phyloP scores from a whole-genome alignment of 2,329 filamentous ascomycete species.

The Alternaria conjuncta region DNA sequence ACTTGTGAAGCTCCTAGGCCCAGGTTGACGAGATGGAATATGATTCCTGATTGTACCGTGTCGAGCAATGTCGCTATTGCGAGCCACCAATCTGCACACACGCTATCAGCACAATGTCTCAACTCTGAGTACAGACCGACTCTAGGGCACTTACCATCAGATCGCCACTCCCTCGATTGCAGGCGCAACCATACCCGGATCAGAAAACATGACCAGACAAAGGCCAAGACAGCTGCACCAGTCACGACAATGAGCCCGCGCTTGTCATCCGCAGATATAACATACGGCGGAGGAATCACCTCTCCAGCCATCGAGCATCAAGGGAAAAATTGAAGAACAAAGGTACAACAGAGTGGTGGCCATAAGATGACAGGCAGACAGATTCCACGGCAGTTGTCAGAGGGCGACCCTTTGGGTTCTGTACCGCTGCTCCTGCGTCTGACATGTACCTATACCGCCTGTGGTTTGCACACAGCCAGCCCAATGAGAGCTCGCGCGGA shows the following conservation, averaged over 20 bases:
- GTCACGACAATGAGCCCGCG: slow-evolving; percentile 44
- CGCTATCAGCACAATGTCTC: not conserved
- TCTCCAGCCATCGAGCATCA: slow-evolving; percentile 25
- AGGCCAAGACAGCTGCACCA: slow-evolving; percentile 33
- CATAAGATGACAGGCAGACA: not conserved
- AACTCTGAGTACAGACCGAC: slow-evolving; percentile 27
- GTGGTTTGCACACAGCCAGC: not conserved
- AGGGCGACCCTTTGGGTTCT: not conserved
- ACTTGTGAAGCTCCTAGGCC: slow-evolving; percentile 32
- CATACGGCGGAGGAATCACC: slow-evolving; percentile 35
- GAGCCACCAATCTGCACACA: slow-evolving; percentile 15
- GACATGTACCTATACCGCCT: not conserved
- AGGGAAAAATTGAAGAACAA: slow-evolving; percentile 4
- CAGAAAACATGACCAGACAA: slow-evolving; percentile 38
- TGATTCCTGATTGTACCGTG: slow-evolving; percentile 32
- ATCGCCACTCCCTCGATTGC: slow-evolving; percentile 38
- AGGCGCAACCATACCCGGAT: slow-evolving; percentile 41
- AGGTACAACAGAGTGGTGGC: not conserved
- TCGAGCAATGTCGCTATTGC: slow-evolving; percentile 29
- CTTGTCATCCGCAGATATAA: slow-evolving; percentile 40
- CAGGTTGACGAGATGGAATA: slow-evolving; percentile 32
- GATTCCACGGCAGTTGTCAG: not conserved
- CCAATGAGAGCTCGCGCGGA: slow-evolving; percentile 1
- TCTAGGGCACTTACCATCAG: slow-evolving; percentile 37
- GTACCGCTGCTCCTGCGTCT: slow-evolving; percentile 1